These are phyloP conservation scores for Linderniella brevidens DNA, from an alignment of 257 asterid genomes.

Conservation along the genomic window DNA sequence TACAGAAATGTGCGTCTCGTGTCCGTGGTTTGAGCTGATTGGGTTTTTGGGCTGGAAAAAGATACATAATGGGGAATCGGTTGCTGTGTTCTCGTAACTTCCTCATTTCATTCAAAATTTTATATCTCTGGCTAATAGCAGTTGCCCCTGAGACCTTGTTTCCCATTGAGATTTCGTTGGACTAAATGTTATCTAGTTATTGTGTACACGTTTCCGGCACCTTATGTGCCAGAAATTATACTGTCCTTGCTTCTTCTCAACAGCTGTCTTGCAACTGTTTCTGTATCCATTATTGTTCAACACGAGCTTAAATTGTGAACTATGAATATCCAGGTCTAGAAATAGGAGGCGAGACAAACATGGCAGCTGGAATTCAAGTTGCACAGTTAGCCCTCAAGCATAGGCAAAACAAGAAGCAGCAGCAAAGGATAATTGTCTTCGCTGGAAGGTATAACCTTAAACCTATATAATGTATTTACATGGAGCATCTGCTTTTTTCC, in stretches of 20 bases:
- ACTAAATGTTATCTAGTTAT: too few species aligned
- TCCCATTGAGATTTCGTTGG: too few species aligned
- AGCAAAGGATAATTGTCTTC: conserved; percentile 89
- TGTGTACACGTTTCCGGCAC: too few species aligned
- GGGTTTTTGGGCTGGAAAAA: too few species aligned
- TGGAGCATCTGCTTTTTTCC: not conserved
- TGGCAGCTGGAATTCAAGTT: conserved; percentile 94
- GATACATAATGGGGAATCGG: too few species aligned
- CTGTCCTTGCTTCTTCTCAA: not conserved
- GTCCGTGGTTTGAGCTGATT: too few species aligned
- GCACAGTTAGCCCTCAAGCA: conserved; percentile 98
- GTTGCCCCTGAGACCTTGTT: too few species aligned
- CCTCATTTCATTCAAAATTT: too few species aligned
- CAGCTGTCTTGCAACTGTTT: not conserved
- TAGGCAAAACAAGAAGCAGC: conserved; percentile 96
- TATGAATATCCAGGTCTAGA: conserved; percentile 43
- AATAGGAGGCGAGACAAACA: conserved; percentile 83
- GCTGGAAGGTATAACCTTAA: conserved; percentile 57
- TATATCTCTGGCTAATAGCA: too few species aligned
- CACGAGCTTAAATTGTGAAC: conserved; percentile 3
- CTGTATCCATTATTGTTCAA: conserved; percentile 1
- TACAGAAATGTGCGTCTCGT: too few species aligned
- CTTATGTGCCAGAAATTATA: too few species aligned
- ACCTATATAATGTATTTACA: not conserved
- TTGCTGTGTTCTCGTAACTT: too few species aligned